Base-by-base conservation (phyloP, 805 yeast genomes). In the Kuraishia ogatae region DNA sequence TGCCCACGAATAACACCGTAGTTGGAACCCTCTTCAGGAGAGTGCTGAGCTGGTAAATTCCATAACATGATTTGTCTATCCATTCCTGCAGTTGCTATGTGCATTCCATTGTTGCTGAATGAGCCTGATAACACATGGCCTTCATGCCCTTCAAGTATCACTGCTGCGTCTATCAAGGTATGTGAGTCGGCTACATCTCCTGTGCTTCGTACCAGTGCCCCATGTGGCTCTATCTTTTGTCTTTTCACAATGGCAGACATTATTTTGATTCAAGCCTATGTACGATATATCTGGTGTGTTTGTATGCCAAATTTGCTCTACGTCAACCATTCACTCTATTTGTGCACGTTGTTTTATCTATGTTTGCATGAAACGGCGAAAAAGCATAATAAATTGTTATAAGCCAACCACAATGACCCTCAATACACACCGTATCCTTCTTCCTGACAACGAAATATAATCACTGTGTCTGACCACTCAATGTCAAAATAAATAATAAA, bases 1-100 rank as follows among this genome's bases (percentile, higher is more conserved):
- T 85, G 89, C 3, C 85, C 88, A 13, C 60, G 56, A 2, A 80
- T 58, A 2, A 71, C 66, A 2, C 84, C 85, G 57, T 66, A 74
- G 61, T 81, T 82, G 11, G 61, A 58, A 1, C 61, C 51, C 4
- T 55, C 22, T 2, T 56, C 60, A 24, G 48, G 17, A 10, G 24
- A 35, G 13, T 57, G 57, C 20, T 15, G 50, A 7, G 29, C 24
- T 1, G 69, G 67, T 2, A 59, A 49, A 17, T 61, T 60, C 73
- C 73, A 72, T 4, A 69, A 53, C 35, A 59, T 60, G 1, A 83
- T 69, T n/a, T 71, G 64, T 54, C 72, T 73, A 61, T 87, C 93
- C 19, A 72, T 58, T 2, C 91, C 87, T 4, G 84, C 86, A 2
- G 90, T 75, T 0, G 86, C 92, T 20, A 85, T 66, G 7, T 67